phyloP scores from a whole-genome alignment of 2,329 filamentous ascomycete genomes.

The Pseudopyrenochaeta lycopersici region DNA sequence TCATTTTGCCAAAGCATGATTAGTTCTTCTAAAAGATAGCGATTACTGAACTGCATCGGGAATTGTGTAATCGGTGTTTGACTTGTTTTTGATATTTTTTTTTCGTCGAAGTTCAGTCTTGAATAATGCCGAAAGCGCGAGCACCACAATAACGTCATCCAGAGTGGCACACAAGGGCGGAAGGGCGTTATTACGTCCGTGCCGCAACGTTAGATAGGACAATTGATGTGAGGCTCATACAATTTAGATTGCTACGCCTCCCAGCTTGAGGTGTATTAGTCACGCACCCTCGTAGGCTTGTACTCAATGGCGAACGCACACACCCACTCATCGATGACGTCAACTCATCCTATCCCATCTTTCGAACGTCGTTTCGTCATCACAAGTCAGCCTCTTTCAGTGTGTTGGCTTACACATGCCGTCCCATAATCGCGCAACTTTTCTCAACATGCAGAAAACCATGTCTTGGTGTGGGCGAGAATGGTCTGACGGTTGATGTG shows the following conservation, averaged over 20 bases:
- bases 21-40: no score
- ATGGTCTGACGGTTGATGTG: slow-evolving; percentile 3
- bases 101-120: no score
- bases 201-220: neutral
- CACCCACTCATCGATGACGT: slow-evolving; percentile 9
- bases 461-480: neutral
- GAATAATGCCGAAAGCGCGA: no score
- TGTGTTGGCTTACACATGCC: neutral
- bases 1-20: no score
- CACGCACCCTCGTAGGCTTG: neutral
- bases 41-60: no score
- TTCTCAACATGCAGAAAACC: neutral
- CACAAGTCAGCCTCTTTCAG: neutral
- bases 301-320: neutral
- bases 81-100: no score
- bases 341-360: neutral
- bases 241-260: neutral
- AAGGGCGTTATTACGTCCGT: neutral
- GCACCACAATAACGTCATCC: no score
- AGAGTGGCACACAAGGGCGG: neutral
- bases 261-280: neutral
- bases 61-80: no score
- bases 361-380: neutral
- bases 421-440: slow-evolving; percentile 3
- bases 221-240: no score